Evolutionary conservation across 2,329 filamentous ascomycete genomes (phyloP).

Genomic region (Colletotrichum tanaceti): DNA sequence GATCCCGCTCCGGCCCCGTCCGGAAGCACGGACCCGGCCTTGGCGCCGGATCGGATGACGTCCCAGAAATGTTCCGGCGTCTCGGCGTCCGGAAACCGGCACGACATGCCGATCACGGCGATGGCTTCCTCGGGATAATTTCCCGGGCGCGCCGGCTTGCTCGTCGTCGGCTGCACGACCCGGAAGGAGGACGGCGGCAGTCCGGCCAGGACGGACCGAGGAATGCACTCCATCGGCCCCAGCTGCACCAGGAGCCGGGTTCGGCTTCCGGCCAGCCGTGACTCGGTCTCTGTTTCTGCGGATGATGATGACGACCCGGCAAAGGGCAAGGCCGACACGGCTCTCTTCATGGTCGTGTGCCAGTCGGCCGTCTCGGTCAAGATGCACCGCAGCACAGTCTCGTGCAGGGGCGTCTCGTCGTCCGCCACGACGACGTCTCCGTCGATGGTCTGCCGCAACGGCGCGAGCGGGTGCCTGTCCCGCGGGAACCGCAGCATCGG

Average conservation of each 20-base stretch:
- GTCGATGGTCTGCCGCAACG: background rate
- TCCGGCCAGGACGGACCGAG: background rate
- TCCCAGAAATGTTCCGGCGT: conserved; percentile 43
- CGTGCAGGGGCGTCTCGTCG: background rate
- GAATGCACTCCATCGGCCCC: background rate
- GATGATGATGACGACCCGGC: background rate
- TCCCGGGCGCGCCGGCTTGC: background rate
- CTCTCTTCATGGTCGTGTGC: background rate
- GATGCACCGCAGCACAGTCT: conserved; percentile 4
- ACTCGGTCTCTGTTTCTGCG: no score
- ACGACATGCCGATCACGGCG: conserved; percentile 44
- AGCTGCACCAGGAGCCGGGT: background rate
- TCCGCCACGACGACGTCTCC: background rate
- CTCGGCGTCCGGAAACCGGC: conserved; percentile 42
- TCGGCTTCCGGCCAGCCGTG: background rate
- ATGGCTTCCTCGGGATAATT: conserved; percentile 25
- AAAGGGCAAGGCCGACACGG: background rate
- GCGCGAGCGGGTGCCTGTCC: background rate
- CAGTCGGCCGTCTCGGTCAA: conserved; percentile 1
- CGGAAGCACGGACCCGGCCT: background rate
- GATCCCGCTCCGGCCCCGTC: conserved; percentile 45
- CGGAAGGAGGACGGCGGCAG: background rate
- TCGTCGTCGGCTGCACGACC: background rate
- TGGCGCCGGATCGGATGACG: conserved; percentile 21
- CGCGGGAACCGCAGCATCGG: background rate